Conservation (phyloP, 352 stramenopile species). For the Phytophthora sp. region DNA sequence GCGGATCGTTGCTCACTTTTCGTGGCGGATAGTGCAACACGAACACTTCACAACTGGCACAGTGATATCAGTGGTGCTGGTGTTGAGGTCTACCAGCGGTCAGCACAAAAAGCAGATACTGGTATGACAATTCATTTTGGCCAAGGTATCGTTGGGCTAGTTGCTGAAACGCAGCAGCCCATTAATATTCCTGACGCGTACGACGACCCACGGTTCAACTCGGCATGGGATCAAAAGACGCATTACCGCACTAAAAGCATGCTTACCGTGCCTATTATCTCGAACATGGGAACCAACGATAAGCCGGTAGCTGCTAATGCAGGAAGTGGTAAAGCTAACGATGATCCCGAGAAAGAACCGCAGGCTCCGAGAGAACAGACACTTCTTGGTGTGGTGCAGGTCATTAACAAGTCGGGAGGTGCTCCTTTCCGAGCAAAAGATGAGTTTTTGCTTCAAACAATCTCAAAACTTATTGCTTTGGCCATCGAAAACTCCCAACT, state of each 20-base stretch:
- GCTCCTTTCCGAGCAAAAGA: slow-evolving; percentile 81
- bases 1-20: slow-evolving; percentile 80
- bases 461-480: slow-evolving; percentile 79
- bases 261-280: slow-evolving; percentile 74
- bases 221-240: slow-evolving; percentile 79
- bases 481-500: slow-evolving; percentile 84
- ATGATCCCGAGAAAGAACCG: background rate
- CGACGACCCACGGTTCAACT: slow-evolving; percentile 78
- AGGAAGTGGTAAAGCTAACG: background rate
- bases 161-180: slow-evolving; percentile 61
- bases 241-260: slow-evolving; percentile 87
- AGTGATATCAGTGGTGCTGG: slow-evolving; percentile 71
- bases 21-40: slow-evolving; percentile 55
- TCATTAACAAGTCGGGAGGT: slow-evolving; percentile 84
- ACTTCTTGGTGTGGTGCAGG: slow-evolving; percentile 76
- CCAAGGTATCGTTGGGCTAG: slow-evolving; percentile 74
- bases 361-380: slow-evolving; percentile 32
- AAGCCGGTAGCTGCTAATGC: background rate
- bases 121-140: slow-evolving; percentile 77
- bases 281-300: slow-evolving; percentile 36
- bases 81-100: slow-evolving; percentile 53
- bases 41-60: slow-evolving; percentile 75
- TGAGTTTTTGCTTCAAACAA: slow-evolving; percentile 75
- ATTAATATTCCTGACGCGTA: slow-evolving; percentile 84
- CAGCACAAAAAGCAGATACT: slow-evolving; percentile 24